Evolutionary conservation across 768 basidiomycete species (phyloP), one percentile per base, ranked within the genome.

Genomic region (Hericium erinaceus): DNA sequence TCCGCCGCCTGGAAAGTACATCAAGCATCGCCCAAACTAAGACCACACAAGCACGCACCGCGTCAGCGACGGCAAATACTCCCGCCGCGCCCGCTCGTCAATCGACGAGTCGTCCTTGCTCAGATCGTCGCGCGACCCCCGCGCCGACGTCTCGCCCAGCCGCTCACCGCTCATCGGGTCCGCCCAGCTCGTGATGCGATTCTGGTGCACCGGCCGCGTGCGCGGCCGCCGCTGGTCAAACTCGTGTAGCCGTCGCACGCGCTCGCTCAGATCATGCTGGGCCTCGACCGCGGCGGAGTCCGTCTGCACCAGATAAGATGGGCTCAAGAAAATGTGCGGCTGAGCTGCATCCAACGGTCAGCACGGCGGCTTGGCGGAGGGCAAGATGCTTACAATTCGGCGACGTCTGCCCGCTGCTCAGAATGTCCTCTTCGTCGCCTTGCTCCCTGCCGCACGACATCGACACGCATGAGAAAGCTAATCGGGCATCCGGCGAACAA

Each of bases 391-490:
- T 67, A 85, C 87, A 83, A 60, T 80, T 72, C 6, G 88, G 87
- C 24, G 88, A 92, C 1, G 77, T 80, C 65, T 89, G 89, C 0
- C 87, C 87, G 64, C 88, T 90, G 67, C 89, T 90, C 52, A 86
- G 69, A n/a, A 84, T 70, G 13, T 86, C 83, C 13, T 86, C 86
- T 18, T 81, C 80, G 11, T 87, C 85, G 8, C 66, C 69, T 57
- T 64, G 64, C 46, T 58, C 57, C 53, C 69, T 68, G 50, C 56
- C 28, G 28, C 28, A 33, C 28, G 28, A 33, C 4, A 33, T 33
- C 28, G 28, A 4, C 28, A 8, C 28, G 28, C 28, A 33, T 33
- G 28, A 20, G 37, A 48, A 26, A 37, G 22, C 52, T 59, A 22
- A 59, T 50, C 18, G 46, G 33, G 3, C 28, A 15, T 15, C 16